phyloP scores from a whole-genome alignment of 805 yeast species.

The Candida vaughaniae region DNA sequence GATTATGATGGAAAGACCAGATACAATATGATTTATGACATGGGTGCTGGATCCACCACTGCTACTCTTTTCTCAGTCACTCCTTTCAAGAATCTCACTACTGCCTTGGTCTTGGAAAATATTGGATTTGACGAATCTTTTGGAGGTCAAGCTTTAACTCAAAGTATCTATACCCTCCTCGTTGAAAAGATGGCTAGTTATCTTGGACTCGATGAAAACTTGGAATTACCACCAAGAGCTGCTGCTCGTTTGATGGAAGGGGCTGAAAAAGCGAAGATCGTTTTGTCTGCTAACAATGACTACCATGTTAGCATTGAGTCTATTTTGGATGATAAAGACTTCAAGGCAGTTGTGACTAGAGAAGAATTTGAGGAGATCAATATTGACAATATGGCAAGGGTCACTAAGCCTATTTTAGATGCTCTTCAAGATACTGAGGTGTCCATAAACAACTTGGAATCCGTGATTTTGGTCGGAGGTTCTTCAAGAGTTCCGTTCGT shows the following conservation, averaged over 20 bases:
- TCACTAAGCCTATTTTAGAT: slow-evolving; percentile 53
- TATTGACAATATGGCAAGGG: slow-evolving; percentile 43
- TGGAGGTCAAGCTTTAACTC: slow-evolving; percentile 78
- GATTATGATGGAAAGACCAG: slow-evolving; percentile 39
- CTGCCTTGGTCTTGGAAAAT: slow-evolving; percentile 63
- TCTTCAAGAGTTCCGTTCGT: slow-evolving; percentile 87
- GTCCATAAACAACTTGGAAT: slow-evolving; percentile 42
- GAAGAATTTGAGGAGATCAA: slow-evolving; percentile 71
- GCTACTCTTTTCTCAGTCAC: slow-evolving; percentile 77
- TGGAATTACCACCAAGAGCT: slow-evolving; percentile 54
- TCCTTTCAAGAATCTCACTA: slow-evolving; percentile 41
- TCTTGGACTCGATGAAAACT: slow-evolving; percentile 33
- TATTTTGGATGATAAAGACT: slow-evolving; percentile 69
- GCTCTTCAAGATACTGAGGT: slow-evolving; percentile 43
- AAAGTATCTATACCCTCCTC: slow-evolving; percentile 59
- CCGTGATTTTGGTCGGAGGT: slow-evolving; percentile 87
- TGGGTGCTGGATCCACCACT: slow-evolving; percentile 90
- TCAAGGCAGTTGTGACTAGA: slow-evolving; percentile 64
- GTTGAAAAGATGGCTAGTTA: slow-evolving; percentile 53
- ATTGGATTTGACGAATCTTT: slow-evolving; percentile 64
- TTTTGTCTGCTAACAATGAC: slow-evolving; percentile 85
- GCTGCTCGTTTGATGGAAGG: slow-evolving; percentile 70
- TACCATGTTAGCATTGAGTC: slow-evolving; percentile 77
- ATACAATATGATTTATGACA: slow-evolving; percentile 75
- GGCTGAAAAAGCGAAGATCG: slow-evolving; percentile 84